A percentile compares a stretch with the other conserved stretches of the same genome.
Evolutionary conservation across 2,329 filamentous ascomycete species (phyloP).

Genomic region (Aphanocladium album): DNA sequence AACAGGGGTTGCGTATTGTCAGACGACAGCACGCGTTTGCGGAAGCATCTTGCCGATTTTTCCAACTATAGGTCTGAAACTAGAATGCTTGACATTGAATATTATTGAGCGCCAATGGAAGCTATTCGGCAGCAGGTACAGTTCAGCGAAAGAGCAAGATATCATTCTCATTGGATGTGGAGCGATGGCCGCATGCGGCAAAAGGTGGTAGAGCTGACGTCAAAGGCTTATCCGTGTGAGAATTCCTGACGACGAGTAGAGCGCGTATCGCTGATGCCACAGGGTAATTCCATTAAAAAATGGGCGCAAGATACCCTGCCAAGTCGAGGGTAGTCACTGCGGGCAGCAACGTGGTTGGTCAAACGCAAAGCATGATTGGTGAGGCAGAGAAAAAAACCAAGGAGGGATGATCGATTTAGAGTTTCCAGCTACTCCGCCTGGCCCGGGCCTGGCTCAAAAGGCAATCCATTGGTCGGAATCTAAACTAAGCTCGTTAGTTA

Average conservation of each 20-base stretch:
- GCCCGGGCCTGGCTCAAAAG: background rate
- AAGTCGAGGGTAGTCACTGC: background rate
- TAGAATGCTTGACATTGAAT: background rate
- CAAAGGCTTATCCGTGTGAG: background rate
- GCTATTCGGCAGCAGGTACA: background rate
- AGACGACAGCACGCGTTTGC: background rate
- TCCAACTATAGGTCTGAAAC: background rate
- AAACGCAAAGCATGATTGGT: background rate
- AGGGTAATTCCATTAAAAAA: no score
- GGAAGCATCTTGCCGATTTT: background rate
- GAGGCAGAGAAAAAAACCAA: background rate
- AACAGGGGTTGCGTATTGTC: background rate
- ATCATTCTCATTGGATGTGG: background rate
- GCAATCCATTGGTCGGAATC: background rate
- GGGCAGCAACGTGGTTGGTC: background rate
- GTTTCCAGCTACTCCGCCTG: background rate
- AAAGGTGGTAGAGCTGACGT: background rate
- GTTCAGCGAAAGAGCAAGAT: background rate
- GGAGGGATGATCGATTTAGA: background rate
- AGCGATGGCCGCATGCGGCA: background rate
- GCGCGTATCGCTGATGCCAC: background rate
- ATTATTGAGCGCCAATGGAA: background rate
- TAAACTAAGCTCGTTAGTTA: no score
- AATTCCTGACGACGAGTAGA: background rate
- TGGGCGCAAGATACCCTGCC: background rate